Base-by-base conservation (phyloP, 805 yeast species). In the Sugiyamaella boreocaroliniensis region DNA sequence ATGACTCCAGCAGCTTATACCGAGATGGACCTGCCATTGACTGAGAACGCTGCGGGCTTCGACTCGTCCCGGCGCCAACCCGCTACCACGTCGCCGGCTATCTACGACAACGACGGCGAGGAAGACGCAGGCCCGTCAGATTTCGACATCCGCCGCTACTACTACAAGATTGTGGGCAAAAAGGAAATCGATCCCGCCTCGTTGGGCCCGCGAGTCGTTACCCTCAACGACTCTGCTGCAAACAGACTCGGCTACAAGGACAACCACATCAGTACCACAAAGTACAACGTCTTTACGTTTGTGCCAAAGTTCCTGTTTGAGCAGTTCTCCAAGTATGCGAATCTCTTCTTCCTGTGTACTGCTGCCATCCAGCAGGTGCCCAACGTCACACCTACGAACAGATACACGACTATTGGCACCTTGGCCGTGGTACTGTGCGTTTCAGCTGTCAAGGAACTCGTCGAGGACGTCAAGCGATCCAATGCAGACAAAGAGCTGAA, bases 341-440 rank as follows among this genome's bases (percentile, higher is more conserved):
- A 93, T 66, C 73, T 93, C 68, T 93, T 93, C 71, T 93, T 93
- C 68, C 72, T 93, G 49, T 87, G 88, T 72, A 93, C 99, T 0
- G 86, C 97, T 1, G 76, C 80, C 40, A 92, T 93, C 61, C 99
- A 93, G 72, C 99, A 93, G 68, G 98, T 93, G 11, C 99, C 99
- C 2, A 79, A 84, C 58, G 98, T 93, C 3, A 82, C 97, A 0
- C 99, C 99, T 11, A 93, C 98, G 0, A 93, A 93, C 70, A 73
- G 97, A 69, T 93, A 82, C 64, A 93, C 99, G 3, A 93, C 99
- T 0, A 86, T 93, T 44, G 95, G 95, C 47, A 95, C 99, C 0
- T 76, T 93, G 57, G 68, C 83, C 26, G 80, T 92, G 26, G 99
- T 93, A 32, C 74, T 93, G 53, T 63, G 85, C 19, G 97, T 93